Evolutionary conservation across 139 green algal genomes (phyloP).

Genomic region (Haematococcus lacustris): DNA sequence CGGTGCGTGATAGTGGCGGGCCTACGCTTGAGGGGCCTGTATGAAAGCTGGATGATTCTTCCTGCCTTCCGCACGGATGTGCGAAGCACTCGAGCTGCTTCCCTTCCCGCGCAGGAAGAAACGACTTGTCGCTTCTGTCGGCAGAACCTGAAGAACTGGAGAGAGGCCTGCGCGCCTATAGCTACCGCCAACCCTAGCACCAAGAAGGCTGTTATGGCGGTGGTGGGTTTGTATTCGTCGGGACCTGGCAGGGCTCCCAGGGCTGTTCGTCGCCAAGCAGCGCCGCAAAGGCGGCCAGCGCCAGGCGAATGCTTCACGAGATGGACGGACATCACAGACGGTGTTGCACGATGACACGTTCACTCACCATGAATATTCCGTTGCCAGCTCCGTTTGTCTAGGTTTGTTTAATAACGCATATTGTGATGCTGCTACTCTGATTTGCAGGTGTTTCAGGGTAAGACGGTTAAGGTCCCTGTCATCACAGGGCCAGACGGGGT

Average conservation of each 20-base stretch:
- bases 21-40: neutral
- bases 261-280: neutral
- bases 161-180: neutral
- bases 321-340: too few relatives aligned
- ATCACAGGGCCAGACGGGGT: neutral
- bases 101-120: neutral
- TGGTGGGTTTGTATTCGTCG: neutral
- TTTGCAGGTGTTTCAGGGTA: slow-evolving; percentile 6
- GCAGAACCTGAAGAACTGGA: neutral
- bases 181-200: neutral
- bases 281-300: neutral
- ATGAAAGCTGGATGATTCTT: neutral
- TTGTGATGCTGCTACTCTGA: neutral
- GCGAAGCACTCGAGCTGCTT: neutral
- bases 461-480: slow-evolving; percentile 7
- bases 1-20: neutral
- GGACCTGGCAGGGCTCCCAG: neutral
- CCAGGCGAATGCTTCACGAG: neutral
- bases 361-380: too few relatives aligned
- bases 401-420: neutral
- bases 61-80: neutral
- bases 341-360: too few relatives aligned
- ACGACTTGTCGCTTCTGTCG: slow-evolving; percentile 2
- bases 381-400: too few relatives aligned
- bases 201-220: neutral